phyloP scores from a whole-genome alignment of 129 eudicot species.

The Centrapalus pauciflorus region DNA sequence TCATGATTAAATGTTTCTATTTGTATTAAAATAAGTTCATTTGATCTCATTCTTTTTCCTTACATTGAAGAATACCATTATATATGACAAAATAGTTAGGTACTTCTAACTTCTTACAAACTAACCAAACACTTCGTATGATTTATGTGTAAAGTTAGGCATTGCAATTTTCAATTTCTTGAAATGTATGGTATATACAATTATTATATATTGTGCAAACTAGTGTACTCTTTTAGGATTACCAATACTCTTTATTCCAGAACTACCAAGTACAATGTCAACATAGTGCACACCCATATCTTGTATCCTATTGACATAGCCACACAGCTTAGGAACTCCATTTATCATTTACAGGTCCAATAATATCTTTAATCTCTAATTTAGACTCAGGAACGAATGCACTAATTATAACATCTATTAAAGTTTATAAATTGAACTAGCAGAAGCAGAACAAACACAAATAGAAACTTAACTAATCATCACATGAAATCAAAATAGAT shows the following conservation, averaged over 20 bases:
- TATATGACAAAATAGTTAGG: neutral
- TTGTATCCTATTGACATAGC: neutral
- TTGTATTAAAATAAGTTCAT: neutral
- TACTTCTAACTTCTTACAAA: neutral
- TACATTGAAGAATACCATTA: neutral
- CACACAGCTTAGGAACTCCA: neutral
- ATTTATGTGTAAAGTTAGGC: neutral
- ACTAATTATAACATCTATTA: neutral
- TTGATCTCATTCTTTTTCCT: neutral
- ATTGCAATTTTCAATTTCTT: neutral
- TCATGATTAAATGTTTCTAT: neutral
- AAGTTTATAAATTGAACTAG: neutral
- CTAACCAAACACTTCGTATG: neutral
- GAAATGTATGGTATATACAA: too few species aligned
- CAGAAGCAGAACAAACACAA: neutral
- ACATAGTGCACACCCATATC: neutral
- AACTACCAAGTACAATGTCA: neutral
- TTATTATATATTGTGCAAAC: neutral
- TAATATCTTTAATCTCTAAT: neutral
- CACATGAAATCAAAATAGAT: conserved; percentile 6
- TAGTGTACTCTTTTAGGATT: neutral
- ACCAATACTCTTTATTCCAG: neutral
- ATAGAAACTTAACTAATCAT: neutral
- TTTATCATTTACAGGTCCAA: neutral
- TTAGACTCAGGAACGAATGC: neutral